phyloP scores from a whole-genome alignment of 2,329 filamentous ascomycete species.

The Alternaria sp. region DNA sequence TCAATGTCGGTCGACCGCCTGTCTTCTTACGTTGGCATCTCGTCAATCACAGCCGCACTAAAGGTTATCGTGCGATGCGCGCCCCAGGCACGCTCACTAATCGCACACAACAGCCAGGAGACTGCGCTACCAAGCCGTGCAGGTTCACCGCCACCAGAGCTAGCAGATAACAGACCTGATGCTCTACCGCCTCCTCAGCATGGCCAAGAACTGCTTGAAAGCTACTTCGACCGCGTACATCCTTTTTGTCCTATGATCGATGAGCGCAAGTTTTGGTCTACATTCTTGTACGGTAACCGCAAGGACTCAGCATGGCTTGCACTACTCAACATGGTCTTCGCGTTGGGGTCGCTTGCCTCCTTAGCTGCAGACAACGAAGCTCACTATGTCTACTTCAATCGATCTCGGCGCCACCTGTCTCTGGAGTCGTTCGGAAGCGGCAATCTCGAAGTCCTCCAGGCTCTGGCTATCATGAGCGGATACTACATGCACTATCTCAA shows the following conservation, averaged over 20 bases:
- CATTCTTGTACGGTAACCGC: constrained; percentile 67
- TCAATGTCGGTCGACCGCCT: constrained; percentile 67
- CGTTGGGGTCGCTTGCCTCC: constrained; percentile 74
- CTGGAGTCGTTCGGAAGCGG: constrained; percentile 73
- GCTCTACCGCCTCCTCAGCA: constrained; percentile 66
- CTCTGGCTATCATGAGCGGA: constrained; percentile 73
- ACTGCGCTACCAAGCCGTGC: constrained; percentile 47
- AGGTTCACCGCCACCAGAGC: constrained; percentile 45
- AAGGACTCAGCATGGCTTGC: constrained; percentile 74
- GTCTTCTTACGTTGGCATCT: constrained; percentile 73
- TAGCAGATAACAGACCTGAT: constrained; percentile 40
- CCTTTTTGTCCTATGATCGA: constrained; percentile 76
- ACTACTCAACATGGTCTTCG: constrained; percentile 77
- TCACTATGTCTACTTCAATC: constrained; percentile 73
- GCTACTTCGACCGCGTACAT: constrained; percentile 77
- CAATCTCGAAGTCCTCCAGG: constrained; percentile 75
- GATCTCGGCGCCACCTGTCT: constrained; percentile 69
- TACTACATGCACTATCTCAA: constrained; percentile 82
- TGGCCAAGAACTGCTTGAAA: constrained; percentile 72
- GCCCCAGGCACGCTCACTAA: constrained; percentile 57
- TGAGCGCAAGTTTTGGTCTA: constrained; percentile 71
- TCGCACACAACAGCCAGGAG: constrained; percentile 52
- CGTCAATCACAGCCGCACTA: constrained; percentile 75
- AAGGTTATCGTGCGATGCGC: constrained; percentile 70
- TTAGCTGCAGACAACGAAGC: constrained; percentile 67